These are phyloP conservation scores for Mucor racemosus DNA, from an alignment of 371 early-diverging fungal genomes.

Conservation along the genomic window DNA sequence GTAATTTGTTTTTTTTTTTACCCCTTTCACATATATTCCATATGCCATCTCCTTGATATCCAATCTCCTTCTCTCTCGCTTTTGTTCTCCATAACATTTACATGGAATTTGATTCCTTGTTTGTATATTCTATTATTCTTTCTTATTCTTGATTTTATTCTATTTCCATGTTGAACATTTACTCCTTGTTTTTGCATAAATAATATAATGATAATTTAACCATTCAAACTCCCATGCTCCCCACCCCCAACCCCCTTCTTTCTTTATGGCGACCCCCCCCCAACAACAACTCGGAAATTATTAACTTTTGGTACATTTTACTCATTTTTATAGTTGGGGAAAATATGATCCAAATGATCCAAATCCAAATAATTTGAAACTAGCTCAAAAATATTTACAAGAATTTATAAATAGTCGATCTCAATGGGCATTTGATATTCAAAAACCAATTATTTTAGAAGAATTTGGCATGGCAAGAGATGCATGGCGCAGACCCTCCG, in stretches of 20 bases:
- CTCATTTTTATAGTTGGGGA: conserved; percentile 42
- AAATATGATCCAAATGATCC: conserved; percentile 49
- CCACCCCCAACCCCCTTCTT: no score
- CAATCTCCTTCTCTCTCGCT: not conserved
- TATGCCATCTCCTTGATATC: not conserved
- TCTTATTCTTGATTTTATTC: not conserved
- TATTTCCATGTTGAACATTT: not conserved
- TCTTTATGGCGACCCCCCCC: no score
- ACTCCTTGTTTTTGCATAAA: not conserved
- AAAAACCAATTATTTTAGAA: conserved; percentile 60
- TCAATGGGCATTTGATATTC: conserved; percentile 45
- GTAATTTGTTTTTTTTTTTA: conserved; percentile 1
- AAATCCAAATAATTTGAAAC: conserved; percentile 2
- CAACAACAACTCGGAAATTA: conserved; percentile 8
- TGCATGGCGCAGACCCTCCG: conserved; percentile 39
- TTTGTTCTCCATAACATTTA: no score
- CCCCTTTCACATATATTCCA: not conserved
- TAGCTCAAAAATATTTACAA: conserved; percentile 29
- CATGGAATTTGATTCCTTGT: not conserved
- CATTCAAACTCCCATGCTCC: no score
- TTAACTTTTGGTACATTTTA: not conserved
- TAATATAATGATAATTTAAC: not conserved
- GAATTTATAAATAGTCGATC: conserved; percentile 35
- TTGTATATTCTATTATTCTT: no score
- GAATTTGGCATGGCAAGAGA: conserved; percentile 67